A percentile compares a stretch with the other conserved stretches of the same genome.
phyloP scores from a whole-genome alignment of 2,329 filamentous ascomycete species.

The Colletotrichum spaethianum region DNA sequence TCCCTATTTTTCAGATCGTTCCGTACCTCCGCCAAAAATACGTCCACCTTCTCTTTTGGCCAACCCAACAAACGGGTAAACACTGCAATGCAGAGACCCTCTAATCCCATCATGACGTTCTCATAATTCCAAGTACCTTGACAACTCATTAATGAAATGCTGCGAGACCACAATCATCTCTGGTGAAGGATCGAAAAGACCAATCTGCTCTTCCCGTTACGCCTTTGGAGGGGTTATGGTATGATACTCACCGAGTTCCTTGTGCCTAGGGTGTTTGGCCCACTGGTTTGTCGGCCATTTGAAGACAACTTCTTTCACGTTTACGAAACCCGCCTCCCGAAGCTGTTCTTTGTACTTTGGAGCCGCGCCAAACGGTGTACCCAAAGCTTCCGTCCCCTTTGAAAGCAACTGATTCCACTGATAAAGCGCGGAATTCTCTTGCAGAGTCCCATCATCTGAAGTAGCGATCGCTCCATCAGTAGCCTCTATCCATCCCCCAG shows the following conservation, averaged over 20 bases:
- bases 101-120: slow-evolving; percentile 44
- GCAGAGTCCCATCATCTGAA: slow-evolving; percentile 60
- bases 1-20: slow-evolving; percentile 45
- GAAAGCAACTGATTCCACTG: slow-evolving; percentile 20
- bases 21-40: slow-evolving; percentile 46
- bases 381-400: slow-evolving; percentile 41
- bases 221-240: too few species aligned
- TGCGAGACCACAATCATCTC: background rate
- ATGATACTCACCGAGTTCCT: slow-evolving; percentile 56
- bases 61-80: slow-evolving; percentile 48
- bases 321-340: slow-evolving; percentile 63
- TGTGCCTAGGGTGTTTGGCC: slow-evolving; percentile 62
- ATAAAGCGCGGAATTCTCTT: slow-evolving; percentile 25
- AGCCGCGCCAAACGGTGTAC: slow-evolving; percentile 49
- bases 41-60: slow-evolving; percentile 44
- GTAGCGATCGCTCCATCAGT: slow-evolving; percentile 57
- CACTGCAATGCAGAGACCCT: slow-evolving; percentile 47
- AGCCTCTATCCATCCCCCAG: slow-evolving; percentile 61
- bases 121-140: slow-evolving; percentile 43
- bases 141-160: background rate
- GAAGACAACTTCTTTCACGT: slow-evolving; percentile 60
- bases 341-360: slow-evolving; percentile 56
- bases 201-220: background rate
- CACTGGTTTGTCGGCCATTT: slow-evolving; percentile 63
- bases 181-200: background rate